phyloP scores from a whole-genome alignment of 2,329 filamentous ascomycete genomes.

The Exophiala oligosperma region DNA sequence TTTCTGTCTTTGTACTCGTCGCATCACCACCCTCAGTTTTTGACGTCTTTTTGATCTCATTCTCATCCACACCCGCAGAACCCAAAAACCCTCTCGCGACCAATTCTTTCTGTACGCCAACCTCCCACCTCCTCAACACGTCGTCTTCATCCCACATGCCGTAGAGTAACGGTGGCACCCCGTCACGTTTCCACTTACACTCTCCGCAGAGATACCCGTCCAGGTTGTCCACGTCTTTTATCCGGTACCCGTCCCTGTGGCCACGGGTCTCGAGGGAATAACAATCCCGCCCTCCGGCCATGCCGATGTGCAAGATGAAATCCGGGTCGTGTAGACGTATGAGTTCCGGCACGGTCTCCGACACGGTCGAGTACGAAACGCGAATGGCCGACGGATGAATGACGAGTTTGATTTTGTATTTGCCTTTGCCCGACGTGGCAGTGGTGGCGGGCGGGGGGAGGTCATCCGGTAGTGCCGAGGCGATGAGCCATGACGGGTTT shows the following conservation, averaged over 20 bases:
- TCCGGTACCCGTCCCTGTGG: conserved; percentile 70
- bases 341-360: conserved; percentile 62
- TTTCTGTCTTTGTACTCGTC: background rate
- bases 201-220: conserved; percentile 46
- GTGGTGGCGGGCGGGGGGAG: conserved; percentile 53
- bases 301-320: conserved; percentile 74
- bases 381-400: conserved; percentile 67
- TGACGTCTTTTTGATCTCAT: background rate
- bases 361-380: conserved; percentile 69
- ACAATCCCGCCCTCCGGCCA: conserved; percentile 64
- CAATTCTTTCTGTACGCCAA: conserved; percentile 30
- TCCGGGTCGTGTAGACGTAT: conserved; percentile 60
- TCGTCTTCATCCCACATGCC: conserved; percentile 59
- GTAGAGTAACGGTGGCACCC: conserved; percentile 52
- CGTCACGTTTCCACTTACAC: conserved; percentile 54
- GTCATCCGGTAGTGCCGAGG: conserved; percentile 63
- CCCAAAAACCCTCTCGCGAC: conserved; percentile 14
- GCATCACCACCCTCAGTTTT: background rate
- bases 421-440: conserved; percentile 1
- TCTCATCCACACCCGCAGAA: background rate
- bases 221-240: conserved; percentile 66
- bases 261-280: conserved; percentile 72
- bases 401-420: conserved; percentile 57
- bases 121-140: conserved; percentile 58
- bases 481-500: conserved; percentile 82